These are phyloP conservation scores for Circinella minor DNA, from an alignment of 371 early-diverging fungal genomes.

Conservation along the genomic window DNA sequence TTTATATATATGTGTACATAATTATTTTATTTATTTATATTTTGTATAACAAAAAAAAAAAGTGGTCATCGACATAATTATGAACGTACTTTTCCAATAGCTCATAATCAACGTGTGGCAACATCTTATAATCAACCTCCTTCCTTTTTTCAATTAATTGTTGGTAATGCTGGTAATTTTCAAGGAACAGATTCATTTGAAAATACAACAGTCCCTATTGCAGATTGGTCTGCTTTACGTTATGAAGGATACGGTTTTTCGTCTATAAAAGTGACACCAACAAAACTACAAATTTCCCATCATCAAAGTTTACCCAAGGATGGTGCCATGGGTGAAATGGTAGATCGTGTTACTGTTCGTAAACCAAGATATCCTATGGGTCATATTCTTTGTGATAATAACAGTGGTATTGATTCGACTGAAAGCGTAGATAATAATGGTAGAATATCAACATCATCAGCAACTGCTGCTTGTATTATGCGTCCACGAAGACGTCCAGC, in stretches of 20 bases:
- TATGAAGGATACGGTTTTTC: slow-evolving; percentile 40
- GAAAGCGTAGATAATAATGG: no score
- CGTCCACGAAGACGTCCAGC: no score
- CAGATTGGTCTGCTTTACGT: slow-evolving; percentile 32
- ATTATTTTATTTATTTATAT: not conserved
- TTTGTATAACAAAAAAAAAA: no score
- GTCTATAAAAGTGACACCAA: slow-evolving; percentile 22
- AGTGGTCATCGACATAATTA: slow-evolving; percentile 42
- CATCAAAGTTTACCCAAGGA: slow-evolving; percentile 23
- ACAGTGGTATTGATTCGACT: no score
- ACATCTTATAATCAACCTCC: slow-evolving; percentile 30
- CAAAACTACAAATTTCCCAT: slow-evolving; percentile 26
- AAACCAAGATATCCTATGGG: slow-evolving; percentile 2
- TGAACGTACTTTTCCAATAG: slow-evolving; percentile 36
- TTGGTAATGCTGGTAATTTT: slow-evolving; percentile 36
- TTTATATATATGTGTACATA: not conserved
- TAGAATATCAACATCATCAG: no score
- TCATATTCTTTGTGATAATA: not conserved
- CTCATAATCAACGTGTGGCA: slow-evolving; percentile 15
- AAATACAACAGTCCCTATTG: slow-evolving; percentile 4
- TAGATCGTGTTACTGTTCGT: slow-evolving; percentile 12
- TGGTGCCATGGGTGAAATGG: slow-evolving; percentile 7
- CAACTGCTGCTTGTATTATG: no score
- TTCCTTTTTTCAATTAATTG: slow-evolving; percentile 33
- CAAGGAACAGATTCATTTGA: slow-evolving; percentile 25